Conservation (phyloP, 1,284 basidiomycete genomes). For the Meira miltonrushii region DNA sequence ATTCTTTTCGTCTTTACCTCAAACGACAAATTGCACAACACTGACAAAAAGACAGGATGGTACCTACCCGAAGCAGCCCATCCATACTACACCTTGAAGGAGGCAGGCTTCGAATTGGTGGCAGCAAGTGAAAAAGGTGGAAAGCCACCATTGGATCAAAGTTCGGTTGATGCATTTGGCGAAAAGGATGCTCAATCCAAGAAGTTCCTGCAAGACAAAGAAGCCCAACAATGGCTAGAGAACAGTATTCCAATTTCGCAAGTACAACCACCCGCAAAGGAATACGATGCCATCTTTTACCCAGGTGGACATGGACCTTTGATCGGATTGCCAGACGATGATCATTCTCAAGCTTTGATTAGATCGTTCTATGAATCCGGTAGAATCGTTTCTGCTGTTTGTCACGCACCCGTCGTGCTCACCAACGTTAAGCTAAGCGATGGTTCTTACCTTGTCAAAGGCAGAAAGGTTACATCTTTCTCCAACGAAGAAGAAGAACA, state of each 20-base stretch:
- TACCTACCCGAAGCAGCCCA: constrained; percentile 58
- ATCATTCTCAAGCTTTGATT: constrained; percentile 30
- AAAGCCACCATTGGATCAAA: constrained; percentile 66
- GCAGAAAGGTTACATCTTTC: constrained; percentile 64
- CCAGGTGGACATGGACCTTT: constrained; percentile 60
- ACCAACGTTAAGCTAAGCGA: constrained; percentile 38
- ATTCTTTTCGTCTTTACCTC: constrained; percentile 74
- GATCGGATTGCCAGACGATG: constrained; percentile 39
- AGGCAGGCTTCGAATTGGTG: constrained; percentile 61
- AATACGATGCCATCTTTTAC: constrained; percentile 72
- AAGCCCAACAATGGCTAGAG: constrained; percentile 59
- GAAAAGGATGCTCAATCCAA: constrained; percentile 58
- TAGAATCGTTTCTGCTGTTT: constrained; percentile 36
- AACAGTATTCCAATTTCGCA: constrained; percentile 63
- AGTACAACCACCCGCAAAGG: constrained; percentile 58
- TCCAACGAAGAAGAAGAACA: constrained; percentile 67
- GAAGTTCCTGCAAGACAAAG: constrained; percentile 64
- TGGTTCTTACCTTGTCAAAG: constrained; percentile 56
- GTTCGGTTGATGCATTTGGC: constrained; percentile 60
- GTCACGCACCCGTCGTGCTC: constrained; percentile 39
- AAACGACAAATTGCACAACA: constrained; percentile 61
- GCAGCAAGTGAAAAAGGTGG: constrained; percentile 68
- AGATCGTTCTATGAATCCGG: constrained; percentile 33
- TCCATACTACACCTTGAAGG: constrained; percentile 67
- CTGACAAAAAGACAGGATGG: constrained; percentile 60